Percentiles rank a stretch among this genome's conserved stretches.
phyloP scores from a whole-genome alignment of 192 early-diverging fungal species.

The Dissophora ornata region DNA sequence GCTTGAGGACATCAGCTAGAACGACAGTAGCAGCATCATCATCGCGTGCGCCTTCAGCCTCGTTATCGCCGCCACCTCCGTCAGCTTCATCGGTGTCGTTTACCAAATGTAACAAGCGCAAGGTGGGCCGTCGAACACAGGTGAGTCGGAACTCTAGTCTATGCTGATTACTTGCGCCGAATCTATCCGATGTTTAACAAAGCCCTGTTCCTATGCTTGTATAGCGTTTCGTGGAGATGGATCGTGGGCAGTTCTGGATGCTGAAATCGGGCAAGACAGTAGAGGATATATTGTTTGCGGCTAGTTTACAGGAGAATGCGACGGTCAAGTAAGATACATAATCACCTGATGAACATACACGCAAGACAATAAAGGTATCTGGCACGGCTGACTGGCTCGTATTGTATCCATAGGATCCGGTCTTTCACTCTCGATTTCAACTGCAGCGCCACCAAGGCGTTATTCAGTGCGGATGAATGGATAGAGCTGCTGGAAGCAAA shows the following conservation, averaged over 20 bases:
- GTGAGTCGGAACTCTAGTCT: not conserved
- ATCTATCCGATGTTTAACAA: too few species aligned
- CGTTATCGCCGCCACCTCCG: not conserved
- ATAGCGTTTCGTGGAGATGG: not conserved
- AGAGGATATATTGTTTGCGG: not conserved
- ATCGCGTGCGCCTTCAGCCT: too few species aligned
- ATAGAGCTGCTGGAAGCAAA: not conserved
- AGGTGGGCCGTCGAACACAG: not conserved
- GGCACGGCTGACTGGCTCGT: too few species aligned
- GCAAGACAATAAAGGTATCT: not conserved
- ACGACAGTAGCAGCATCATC: not conserved
- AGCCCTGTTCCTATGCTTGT: not conserved
- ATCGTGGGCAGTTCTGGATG: not conserved
- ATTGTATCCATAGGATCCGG: constrained; percentile 1
- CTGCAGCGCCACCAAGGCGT: constrained; percentile 3
- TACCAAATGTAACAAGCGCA: not conserved
- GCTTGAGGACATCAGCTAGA: too few species aligned
- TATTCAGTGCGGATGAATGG: constrained; percentile 15
- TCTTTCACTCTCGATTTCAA: constrained; percentile 12
- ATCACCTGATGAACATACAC: not conserved
- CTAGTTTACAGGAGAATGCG: constrained; percentile 1
- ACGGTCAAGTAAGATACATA: not conserved
- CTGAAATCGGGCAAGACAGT: constrained; percentile 1
- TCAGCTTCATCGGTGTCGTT: not conserved
- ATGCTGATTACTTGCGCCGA: not conserved